Percentiles rank a stretch among this genome's conserved stretches.
These are phyloP conservation scores for Kockiozyma suomiensis DNA, from an alignment of 805 yeast genomes.

Conservation along the genomic window DNA sequence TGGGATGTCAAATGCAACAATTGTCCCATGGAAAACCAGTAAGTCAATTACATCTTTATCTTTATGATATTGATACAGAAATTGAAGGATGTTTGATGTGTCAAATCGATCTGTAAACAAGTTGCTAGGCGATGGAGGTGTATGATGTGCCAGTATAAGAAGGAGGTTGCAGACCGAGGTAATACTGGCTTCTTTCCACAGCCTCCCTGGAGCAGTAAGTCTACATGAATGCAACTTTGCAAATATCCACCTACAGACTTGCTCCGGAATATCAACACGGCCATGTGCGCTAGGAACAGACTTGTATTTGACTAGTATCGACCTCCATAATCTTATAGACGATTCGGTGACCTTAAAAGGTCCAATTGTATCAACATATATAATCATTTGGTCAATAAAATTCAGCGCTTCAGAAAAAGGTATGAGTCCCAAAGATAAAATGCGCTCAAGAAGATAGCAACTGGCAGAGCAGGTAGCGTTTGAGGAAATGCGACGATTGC, in stretches of 20 bases:
- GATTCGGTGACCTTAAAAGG: conserved; percentile 12
- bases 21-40: not conserved
- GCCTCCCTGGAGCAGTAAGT: not conserved
- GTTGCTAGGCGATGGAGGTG: not conserved
- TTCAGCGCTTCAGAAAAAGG: not conserved
- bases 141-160: not conserved
- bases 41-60: not conserved
- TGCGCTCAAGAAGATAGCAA: conserved; percentile 13
- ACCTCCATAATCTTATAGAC: not conserved
- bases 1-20: no score
- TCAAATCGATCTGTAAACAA: not conserved
- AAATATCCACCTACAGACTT: conserved; percentile 2
- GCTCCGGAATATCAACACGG: not conserved
- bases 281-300: not conserved
- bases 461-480: conserved; percentile 16
- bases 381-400: not conserved
- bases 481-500: conserved; percentile 14
- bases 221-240: not conserved
- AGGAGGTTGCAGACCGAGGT: not conserved
- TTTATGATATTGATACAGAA: not conserved
- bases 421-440: not conserved
- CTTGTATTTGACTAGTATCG: not conserved
- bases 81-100: not conserved
- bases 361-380: conserved; percentile 17
- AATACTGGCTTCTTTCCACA: not conserved